Conservation (phyloP, 2,329 filamentous ascomycete species). For the Fusarium floridanum region DNA sequence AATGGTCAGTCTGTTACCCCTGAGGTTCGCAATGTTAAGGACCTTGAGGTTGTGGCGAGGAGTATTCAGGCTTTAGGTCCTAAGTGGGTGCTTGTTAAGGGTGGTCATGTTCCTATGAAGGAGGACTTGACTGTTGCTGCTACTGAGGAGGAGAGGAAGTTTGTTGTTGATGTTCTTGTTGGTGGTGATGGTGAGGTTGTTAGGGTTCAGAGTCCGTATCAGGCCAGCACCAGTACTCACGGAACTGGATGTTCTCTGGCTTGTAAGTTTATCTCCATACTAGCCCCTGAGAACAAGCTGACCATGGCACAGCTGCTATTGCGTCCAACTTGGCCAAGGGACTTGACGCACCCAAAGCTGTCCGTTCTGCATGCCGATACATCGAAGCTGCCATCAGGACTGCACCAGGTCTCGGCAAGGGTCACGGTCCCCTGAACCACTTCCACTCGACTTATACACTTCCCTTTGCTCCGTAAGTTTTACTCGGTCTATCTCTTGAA, state of each 20-base stretch:
- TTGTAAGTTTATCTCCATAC: slow-evolving; percentile 65
- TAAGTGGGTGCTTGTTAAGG: slow-evolving; percentile 87
- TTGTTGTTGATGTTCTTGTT: slow-evolving; percentile 83
- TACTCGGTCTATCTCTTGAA: accelerated
- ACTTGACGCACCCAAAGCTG: slow-evolving; percentile 67
- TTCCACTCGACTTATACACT: slow-evolving; percentile 79
- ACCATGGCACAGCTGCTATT: slow-evolving; percentile 70
- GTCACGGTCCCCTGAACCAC: slow-evolving; percentile 81
- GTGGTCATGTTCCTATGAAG: slow-evolving; percentile 87
- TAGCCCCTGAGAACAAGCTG: neutral
- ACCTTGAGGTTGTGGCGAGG: slow-evolving; percentile 77
- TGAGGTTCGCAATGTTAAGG: slow-evolving; percentile 68
- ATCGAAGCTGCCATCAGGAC: slow-evolving; percentile 78
- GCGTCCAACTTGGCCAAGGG: slow-evolving; percentile 78
- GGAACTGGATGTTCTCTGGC: slow-evolving; percentile 96
- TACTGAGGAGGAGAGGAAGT: slow-evolving; percentile 68
- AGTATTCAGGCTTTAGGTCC: slow-evolving; percentile 77
- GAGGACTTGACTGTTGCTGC: slow-evolving; percentile 71
- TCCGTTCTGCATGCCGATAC: slow-evolving; percentile 77
- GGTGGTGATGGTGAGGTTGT: slow-evolving; percentile 68
- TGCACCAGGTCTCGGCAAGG: slow-evolving; percentile 72
- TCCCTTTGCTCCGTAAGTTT: slow-evolving; percentile 73
- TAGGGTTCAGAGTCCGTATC: slow-evolving; percentile 77
- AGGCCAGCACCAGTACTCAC: slow-evolving; percentile 85
- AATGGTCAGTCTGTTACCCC: slow-evolving; percentile 55